Evolutionary conservation across 2,329 filamentous ascomycete genomes (phyloP), one percentile per base, ranked within the genome.

Genomic region (Xylariaceae sp.): DNA sequence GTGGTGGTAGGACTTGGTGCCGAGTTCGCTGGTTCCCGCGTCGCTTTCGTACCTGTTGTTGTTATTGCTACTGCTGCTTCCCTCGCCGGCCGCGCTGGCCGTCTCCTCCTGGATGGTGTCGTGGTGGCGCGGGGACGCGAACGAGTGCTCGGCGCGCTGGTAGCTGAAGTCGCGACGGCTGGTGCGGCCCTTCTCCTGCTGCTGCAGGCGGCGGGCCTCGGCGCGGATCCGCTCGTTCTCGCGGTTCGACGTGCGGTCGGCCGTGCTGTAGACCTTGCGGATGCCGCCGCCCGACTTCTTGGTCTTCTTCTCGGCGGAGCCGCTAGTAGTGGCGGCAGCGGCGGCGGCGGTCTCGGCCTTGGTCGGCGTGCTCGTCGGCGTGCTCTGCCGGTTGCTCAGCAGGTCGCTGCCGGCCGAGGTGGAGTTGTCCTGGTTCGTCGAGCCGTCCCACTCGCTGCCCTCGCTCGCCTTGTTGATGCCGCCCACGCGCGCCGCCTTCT

Each of bases 391-490:
- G 73, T 86, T 78, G 53, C 75, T 76, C 51, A 88, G 80, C 40
- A 89, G 79, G 61, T 89, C 82, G 59, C 85, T 81, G 48, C 85
- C 79, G 64, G 80, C 82, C 40, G 86, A 84, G n/a, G 79, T 82
- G 32, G 86, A 87, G 68, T 82, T 83, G 63, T 88, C 86, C 47
- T 88, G 88, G 73, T 84, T 86, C 18, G 82, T 85, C 12, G 80
- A 84, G 44, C 90, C 90, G 70, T 96, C 90, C 81, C 91, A 96
- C 63, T 85, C 79, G 57, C 86, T 89, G 58, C 88, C 89, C 65
- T 97, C 93, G 43, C 87, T 82, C 64, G 89, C 81, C 66, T 88
- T 87, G 75, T 98, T 98, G 72, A 98, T 78, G 19, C 93, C 93
- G 37, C 93, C 93, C 1, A 98, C 92, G 49, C 89, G 84, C 0